Base-by-base conservation (phyloP, 495 filamentous ascomycete genomes). In the Aspergillus diversus region DNA sequence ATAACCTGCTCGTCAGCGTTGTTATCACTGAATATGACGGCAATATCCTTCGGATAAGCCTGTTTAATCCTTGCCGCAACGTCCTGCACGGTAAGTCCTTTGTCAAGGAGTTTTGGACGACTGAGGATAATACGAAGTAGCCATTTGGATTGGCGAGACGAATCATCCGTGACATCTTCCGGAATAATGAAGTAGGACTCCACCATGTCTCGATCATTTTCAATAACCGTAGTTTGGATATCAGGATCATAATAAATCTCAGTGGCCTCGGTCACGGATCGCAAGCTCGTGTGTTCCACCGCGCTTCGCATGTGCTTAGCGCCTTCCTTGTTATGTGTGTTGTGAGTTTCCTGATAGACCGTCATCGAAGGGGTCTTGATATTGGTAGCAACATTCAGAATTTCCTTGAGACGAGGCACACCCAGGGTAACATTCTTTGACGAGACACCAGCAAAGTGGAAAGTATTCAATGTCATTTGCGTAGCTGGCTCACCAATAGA, bases 381-480 rank as follows among this genome's bases (percentile, higher is more conserved):
- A 72, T 97, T 96, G 61, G 87, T 91, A 3, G 95, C 94, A 47
- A 98, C 90, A 73, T 99, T 98, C 42, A 99, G 81, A 86, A 99
- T 98, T 78, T 99, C 95, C 86, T 99, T 99, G 17, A 99, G 83
- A 86, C 95, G 93, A 52, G 95, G 95, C 31, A 99, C 95, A 90
- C 95, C 95, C 57, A 98, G 90, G 27, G 95, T 99, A 54, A 98
- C 92, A 83, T 98, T 99, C 88, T 99, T 99, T 27, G 95, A 97
- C 2, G 96, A 96, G 48, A 99, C 92, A 96, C 95, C 95, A 75
- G 95, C 92, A 78, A 99, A 98, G 84, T 99, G 95, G 88, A 99
- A 99, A 33, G 95, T 99, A 77, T 99, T 99, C 52, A 99, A 77
- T 0, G 95, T 99, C 95, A 99, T 99, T 80, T 99, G 95, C 2